Percentiles rank a stretch among this genome's conserved stretches.
Evolutionary conservation across 768 basidiomycete species (phyloP).

Genomic region (Rhodotorula taiwanensis): DNA sequence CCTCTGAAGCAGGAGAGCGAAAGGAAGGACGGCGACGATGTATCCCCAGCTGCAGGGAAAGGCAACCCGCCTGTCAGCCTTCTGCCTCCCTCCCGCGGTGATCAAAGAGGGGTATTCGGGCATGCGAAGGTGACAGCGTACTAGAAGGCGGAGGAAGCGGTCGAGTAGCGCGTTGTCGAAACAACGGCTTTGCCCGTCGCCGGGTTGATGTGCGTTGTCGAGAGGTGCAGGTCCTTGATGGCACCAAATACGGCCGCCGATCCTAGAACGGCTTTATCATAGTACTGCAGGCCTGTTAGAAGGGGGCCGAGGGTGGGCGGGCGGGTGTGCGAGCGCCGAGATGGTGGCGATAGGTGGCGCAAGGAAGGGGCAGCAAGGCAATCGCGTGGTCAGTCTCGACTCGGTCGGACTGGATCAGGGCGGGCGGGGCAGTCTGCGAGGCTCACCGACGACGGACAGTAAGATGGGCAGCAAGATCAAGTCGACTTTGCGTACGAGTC

Average conservation of each 20-base stretch:
- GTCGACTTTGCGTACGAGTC: conserved; percentile 29
- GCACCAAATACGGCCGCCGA: conserved; percentile 31
- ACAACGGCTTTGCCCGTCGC: conserved; percentile 19
- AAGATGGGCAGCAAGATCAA: conserved; percentile 29
- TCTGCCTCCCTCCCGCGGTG: not conserved
- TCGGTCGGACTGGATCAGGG: too few species aligned
- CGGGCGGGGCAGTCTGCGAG: too few species aligned
- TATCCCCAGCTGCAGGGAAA: conserved; percentile 17
- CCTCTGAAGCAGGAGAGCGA: conserved; percentile 21
- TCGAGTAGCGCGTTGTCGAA: conserved; percentile 20
- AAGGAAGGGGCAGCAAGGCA: too few species aligned
- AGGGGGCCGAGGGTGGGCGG: too few species aligned
- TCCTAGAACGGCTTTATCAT: conserved; percentile 18
- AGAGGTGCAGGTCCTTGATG: conserved; percentile 26
- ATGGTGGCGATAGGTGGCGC: too few species aligned
- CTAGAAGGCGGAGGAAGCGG: conserved; percentile 19
- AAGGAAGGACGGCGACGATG: conserved; percentile 25
- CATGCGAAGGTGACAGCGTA: too few species aligned
- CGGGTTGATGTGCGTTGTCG: conserved; percentile 19
- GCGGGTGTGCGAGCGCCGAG: too few species aligned
- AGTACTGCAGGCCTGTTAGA: conserved; percentile 28
- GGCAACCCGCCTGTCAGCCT: too few species aligned
- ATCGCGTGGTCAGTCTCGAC: too few species aligned
- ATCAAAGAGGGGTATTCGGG: too few species aligned
- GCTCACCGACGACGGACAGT: not conserved